phyloP scores from a whole-genome alignment of 176 grass and related monocot genomes.

The Raddia distichophylla region DNA sequence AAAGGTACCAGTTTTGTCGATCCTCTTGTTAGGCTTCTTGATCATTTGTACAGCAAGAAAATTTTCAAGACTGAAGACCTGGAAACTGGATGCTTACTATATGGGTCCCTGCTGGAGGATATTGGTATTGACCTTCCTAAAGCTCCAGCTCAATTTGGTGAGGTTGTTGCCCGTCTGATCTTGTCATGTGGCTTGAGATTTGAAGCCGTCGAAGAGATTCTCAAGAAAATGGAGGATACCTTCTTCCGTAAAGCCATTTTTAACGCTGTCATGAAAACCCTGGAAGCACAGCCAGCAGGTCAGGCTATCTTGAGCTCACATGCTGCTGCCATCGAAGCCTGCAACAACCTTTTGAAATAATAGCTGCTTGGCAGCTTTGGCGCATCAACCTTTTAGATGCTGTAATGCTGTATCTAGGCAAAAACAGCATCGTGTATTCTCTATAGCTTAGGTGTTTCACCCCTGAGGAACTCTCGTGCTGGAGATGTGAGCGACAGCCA shows the following conservation, averaged over 20 bases:
- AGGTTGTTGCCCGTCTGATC: conserved; percentile 64
- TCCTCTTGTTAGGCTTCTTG: conserved; percentile 65
- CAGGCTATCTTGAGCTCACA: conserved; percentile 70
- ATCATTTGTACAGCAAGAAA: conserved; percentile 73
- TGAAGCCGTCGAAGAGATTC: conserved; percentile 63
- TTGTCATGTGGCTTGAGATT: conserved; percentile 61
- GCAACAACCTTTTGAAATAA: conserved; percentile 59
- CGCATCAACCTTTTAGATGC: conserved; percentile 37
- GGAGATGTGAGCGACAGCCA: conserved; percentile 59
- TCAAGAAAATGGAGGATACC: conserved; percentile 77
- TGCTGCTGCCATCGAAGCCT: conserved; percentile 43
- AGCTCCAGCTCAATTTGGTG: conserved; percentile 81
- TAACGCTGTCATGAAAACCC: conserved; percentile 42
- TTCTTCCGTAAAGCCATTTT: conserved; percentile 58
- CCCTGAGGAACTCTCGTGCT: conserved; percentile 56
- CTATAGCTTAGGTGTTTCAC: conserved; percentile 53
- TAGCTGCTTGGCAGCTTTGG: conserved; percentile 18
- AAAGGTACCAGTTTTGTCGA: conserved; percentile 72
- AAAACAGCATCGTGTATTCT: conserved; percentile 45
- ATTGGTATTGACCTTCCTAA: conserved; percentile 93
- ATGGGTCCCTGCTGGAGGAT: conserved; percentile 76
- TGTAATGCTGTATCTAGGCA: conserved; percentile 41
- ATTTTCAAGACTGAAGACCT: conserved; percentile 64
- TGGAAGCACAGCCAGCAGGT: conserved; percentile 59
- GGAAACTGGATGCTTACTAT: conserved; percentile 74